phyloP scores from a whole-genome alignment of 75 land plant genomes.

The Gnetum montanum region DNA sequence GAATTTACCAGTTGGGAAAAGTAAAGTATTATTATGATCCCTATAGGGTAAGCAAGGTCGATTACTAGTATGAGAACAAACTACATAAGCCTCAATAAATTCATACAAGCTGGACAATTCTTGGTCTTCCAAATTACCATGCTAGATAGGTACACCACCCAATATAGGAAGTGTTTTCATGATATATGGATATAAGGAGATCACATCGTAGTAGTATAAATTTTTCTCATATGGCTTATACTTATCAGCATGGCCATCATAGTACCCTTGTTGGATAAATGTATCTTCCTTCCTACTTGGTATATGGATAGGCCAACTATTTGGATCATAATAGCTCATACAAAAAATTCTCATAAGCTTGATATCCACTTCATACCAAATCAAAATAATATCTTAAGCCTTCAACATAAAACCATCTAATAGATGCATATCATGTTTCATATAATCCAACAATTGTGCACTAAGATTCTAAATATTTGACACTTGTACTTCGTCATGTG shows the following conservation, averaged over 20 bases:
- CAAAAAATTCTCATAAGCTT: constrained; percentile 3
- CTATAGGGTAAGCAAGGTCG: constrained; percentile 3
- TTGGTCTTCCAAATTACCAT: constrained; percentile 7
- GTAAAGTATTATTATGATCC: constrained; percentile 2
- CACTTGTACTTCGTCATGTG: constrained; percentile 9
- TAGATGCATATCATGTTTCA: constrained; percentile 6
- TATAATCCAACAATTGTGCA: neutral
- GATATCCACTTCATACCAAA: constrained; percentile 3
- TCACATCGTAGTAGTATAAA: constrained; percentile 11
- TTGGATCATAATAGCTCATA: constrained; percentile 5
- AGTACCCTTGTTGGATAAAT: constrained; percentile 10
- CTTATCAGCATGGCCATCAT: constrained; percentile 6
- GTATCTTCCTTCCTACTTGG: constrained; percentile 8
- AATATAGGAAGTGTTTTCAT: constrained; percentile 8
- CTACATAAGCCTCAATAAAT: constrained; percentile 11
- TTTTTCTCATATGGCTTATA: constrained; percentile 11
- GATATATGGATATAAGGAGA: constrained; percentile 14
- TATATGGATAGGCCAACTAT: constrained; percentile 6
- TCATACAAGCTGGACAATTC: constrained; percentile 1
- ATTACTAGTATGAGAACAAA: constrained; percentile 5
- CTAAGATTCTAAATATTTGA: neutral
- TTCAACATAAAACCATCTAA: constrained; percentile 9
- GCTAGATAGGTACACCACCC: neutral
- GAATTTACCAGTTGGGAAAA: constrained; percentile 8
- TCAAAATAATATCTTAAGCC: constrained; percentile 9